Conservation (phyloP, 2,329 filamentous ascomycete genomes). For the Aureobasidium sp. region DNA sequence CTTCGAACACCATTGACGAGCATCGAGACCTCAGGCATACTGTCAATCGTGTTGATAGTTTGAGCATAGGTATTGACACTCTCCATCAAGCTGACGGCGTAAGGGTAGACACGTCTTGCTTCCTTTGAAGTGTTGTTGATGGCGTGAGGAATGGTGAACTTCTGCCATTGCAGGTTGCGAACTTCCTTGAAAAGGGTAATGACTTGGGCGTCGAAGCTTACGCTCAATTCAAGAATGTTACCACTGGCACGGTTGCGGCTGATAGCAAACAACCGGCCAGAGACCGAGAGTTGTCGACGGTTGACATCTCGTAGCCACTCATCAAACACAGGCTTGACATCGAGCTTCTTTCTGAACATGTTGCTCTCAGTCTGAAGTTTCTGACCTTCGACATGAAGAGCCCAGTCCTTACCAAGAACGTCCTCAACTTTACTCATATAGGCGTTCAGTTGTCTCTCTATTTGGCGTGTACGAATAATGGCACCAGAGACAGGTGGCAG, state of each 20-base stretch:
- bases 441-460: slow-evolving; percentile 86
- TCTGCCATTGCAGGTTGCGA: slow-evolving; percentile 89
- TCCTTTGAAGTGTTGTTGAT: slow-evolving; percentile 96
- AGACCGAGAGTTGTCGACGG: slow-evolving; percentile 80
- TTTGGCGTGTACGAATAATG: slow-evolving; percentile 96
- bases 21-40: slow-evolving; percentile 81
- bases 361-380: slow-evolving; percentile 87
- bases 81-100: slow-evolving; percentile 96
- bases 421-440: slow-evolving; percentile 99
- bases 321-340: slow-evolving; percentile 88
- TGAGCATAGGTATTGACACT: slow-evolving; percentile 91
- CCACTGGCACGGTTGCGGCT: slow-evolving; percentile 81
- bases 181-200: slow-evolving; percentile 99
- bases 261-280: slow-evolving; percentile 86
- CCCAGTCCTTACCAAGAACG: slow-evolving; percentile 91
- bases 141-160: slow-evolving; percentile 85
- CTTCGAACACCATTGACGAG: slow-evolving; percentile 87
- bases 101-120: slow-evolving; percentile 97
- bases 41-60: slow-evolving; percentile 71
- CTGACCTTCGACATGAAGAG: slow-evolving; percentile 86
- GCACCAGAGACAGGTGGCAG: slow-evolving; percentile 91
- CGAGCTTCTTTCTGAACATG: slow-evolving; percentile 91
- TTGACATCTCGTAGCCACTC: slow-evolving; percentile 91
- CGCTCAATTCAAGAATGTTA: slow-evolving; percentile 75
- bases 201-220: slow-evolving; percentile 96